These are phyloP conservation scores for Cornus kousa DNA, from an alignment of 148 eudicot species.

Conservation along the genomic window DNA sequence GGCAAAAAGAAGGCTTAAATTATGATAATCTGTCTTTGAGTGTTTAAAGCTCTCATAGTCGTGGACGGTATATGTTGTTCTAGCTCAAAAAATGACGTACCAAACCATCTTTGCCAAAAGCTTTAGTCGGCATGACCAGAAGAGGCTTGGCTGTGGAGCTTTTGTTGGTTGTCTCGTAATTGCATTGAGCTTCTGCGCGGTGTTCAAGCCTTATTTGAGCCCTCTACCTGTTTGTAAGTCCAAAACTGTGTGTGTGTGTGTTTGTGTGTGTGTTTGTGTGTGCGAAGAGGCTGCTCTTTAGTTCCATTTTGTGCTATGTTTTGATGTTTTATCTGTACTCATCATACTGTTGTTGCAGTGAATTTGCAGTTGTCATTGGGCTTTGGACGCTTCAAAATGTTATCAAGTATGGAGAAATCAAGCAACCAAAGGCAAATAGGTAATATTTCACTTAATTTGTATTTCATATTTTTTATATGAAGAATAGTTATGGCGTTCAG, in stretches of 20 bases:
- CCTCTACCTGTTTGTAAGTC: slow-evolving; percentile 28
- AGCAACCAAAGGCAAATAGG: not conserved
- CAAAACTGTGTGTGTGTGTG: too few species aligned
- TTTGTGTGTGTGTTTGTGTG: too few species aligned
- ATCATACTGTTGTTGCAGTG: slow-evolving; percentile 1
- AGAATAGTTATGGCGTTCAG: too few species aligned
- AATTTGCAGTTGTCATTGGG: slow-evolving; percentile 8
- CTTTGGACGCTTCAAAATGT: not conserved
- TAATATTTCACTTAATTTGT: too few species aligned
- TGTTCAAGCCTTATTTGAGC: slow-evolving; percentile 26
- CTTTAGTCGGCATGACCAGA: slow-evolving; percentile 12
- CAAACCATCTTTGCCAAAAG: slow-evolving; percentile 22
- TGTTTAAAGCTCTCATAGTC: not conserved
- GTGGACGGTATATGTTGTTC: too few species aligned
- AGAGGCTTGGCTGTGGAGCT: too few species aligned
- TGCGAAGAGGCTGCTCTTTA: too few species aligned
- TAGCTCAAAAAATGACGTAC: slow-evolving; percentile 16
- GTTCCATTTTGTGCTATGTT: too few species aligned
- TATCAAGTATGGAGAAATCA: not conserved
- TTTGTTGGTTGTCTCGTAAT: slow-evolving; percentile 18
- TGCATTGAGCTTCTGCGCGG: slow-evolving; percentile 5
- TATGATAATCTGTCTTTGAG: too few species aligned
- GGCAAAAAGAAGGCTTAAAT: too few species aligned
- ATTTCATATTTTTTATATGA: too few species aligned
- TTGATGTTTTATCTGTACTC: too few species aligned